Evolutionary conservation across 2,329 filamentous ascomycete species (phyloP).

Genomic region (Monascus ruber): DNA sequence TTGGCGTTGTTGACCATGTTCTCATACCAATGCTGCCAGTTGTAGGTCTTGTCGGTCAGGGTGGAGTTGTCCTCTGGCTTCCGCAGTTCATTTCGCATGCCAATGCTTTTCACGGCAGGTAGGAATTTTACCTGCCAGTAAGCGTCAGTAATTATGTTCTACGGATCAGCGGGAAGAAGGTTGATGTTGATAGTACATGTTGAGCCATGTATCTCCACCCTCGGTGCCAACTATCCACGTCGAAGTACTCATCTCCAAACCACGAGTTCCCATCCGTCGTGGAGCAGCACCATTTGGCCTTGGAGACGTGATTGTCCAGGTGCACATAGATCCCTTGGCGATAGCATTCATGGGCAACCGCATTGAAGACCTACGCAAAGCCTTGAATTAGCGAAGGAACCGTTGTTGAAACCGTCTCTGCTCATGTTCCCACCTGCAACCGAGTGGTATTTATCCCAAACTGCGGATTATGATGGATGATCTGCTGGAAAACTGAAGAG

Average conservation of each 20-base stretch:
- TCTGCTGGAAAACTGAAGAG: constrained; percentile 27
- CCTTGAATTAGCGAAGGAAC: no score
- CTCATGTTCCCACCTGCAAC: constrained; percentile 19
- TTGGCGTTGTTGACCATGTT: constrained; percentile 33
- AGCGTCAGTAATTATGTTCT: neutral
- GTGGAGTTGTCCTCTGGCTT: constrained; percentile 8
- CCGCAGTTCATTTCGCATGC: constrained; percentile 33
- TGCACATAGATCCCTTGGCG: constrained; percentile 48
- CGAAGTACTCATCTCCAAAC: constrained; percentile 52
- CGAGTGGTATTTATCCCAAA: constrained; percentile 29
- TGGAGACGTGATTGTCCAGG: constrained; percentile 52
- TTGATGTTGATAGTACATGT: constrained; percentile 33
- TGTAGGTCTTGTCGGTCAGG: constrained; percentile 20
- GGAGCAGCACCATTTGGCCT: constrained; percentile 48
- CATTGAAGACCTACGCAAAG: constrained; percentile 37
- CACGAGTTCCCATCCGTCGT: constrained; percentile 46
- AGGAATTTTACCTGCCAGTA: constrained; percentile 8
- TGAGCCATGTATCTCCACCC: constrained; percentile 50
- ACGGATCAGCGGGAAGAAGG: neutral
- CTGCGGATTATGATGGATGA: constrained; percentile 23
- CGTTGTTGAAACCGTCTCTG: no score
- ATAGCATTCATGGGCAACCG: constrained; percentile 47
- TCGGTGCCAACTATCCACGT: constrained; percentile 48
- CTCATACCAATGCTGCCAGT: constrained; percentile 36
- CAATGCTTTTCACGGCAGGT: constrained; percentile 17